Base-by-base conservation (phyloP, 371 early-diverging fungal genomes). In the Neoconidiobolus thromboides region DNA sequence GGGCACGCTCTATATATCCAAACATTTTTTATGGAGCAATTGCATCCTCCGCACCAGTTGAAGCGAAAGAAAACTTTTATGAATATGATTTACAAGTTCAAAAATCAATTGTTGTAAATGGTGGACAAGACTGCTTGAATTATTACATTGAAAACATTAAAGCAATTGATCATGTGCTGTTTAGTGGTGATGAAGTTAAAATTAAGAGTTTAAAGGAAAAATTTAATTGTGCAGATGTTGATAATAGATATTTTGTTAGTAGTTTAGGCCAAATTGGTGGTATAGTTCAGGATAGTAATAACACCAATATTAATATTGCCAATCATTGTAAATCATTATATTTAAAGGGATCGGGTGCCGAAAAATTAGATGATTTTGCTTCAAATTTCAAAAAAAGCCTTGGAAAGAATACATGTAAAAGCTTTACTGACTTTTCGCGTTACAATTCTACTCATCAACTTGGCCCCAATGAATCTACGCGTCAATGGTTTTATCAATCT, bases 21-120 rank as follows among this genome's bases (percentile, higher is more conserved):
- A 69, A 80, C 39, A 64, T 85, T 41, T 66, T 86, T 3, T 76
- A 74, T 63, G 84, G 81, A 1, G 85, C 81, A 0, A 78, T 82
- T 53, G 77, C 83, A 3, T 84, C 83, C 37, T 83, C 85, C 2
- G 83, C 78, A 9, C 84, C 86, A 15, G 69, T 85, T 1, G 71
- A 75, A 1, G 74, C 75, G 12, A 67, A 67, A 7, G 62, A 71
- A 5, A 75, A 82, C 51, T 83, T 76, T 62, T 83, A 74, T 58
- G 73, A 83, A 55, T 81, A 79, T 63, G 79, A 73, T 40, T 40
- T 6, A 6, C 14, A n/a, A 15, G n/a, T 58, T 5, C 5, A 2
- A 12, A 12, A 47, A 38, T 9, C 37, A 1, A 2, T 47, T 7
- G 10, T 2, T 5, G 4, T 5, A 5, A 10, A 10, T 43, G 12